Base-by-base conservation (phyloP, 139 green algal species). In the Chlamydomonas schloesseri region DNA sequence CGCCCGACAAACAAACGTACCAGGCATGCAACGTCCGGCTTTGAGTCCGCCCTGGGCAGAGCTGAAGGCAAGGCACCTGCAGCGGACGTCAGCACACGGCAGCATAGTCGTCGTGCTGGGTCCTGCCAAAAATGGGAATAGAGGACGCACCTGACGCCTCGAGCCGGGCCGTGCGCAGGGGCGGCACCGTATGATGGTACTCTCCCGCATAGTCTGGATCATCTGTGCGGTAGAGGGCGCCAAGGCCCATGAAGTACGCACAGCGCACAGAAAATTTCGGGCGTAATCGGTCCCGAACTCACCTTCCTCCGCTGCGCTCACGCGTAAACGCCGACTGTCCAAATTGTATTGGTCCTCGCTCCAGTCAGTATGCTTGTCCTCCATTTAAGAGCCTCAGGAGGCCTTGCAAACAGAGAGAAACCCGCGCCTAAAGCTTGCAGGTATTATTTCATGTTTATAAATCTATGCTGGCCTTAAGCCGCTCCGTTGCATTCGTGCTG, bases 331-430 rank as follows among this genome's bases (percentile, higher is more conserved):
- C 21, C 50, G 47, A 23, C 55, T 81, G 21, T 81, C 74, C 55
- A 81, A 81, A 29, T 31, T 55, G 33, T 81, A 81, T 18, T 70
- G 50, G 31, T 70, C 55, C 31, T 81, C 74, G 57, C 68, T 70
- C 74, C 74, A 81, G 15, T 58, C 29, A 4, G 20, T 58, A 29
- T 80, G 47, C 21, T 55, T 53, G 31, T 67, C 55, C 68, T 80
- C 73, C 73, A 80, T 80, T 46, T 68, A 50, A n/a, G n/a, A n/a
- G 5, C 42, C 42, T 13, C 42, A 13, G 42, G 42, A 50, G 42
- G 42, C 5, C 42, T 50, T 8, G 42, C 42, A 50, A 50, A 5
- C 8, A 8, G 8, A 50, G 42, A 50, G 8, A 5, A 5, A 50
- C 42, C 8, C n/a, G n/a, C n/a, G n/a, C n/a, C n/a, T n/a, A n/a